These are phyloP conservation scores for Tremella yokohamensis DNA, from an alignment of 768 basidiomycete species.

Conservation along the genomic window DNA sequence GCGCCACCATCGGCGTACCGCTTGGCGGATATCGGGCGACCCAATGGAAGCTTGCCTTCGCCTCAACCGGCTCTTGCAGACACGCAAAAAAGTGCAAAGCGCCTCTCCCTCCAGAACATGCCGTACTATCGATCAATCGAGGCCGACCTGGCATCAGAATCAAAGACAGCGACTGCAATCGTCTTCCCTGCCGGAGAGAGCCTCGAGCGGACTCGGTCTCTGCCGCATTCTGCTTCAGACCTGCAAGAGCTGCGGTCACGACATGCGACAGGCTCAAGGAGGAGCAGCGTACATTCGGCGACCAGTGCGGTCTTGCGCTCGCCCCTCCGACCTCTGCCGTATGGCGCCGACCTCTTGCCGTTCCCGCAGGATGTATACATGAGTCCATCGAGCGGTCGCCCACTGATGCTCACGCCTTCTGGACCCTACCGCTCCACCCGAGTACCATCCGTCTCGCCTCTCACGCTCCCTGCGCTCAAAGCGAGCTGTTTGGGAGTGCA, in stretches of 20 bases:
- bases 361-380: neutral
- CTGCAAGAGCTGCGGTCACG: slow-evolving; percentile 26
- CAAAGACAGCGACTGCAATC: neutral
- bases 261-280: slow-evolving; percentile 20
- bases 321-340: slow-evolving; percentile 4
- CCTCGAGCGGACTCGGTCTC: slow-evolving; percentile 23
- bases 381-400: neutral
- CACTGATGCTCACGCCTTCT: neutral
- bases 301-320: neutral
- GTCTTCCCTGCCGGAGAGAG: slow-evolving; percentile 1
- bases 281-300: slow-evolving; percentile 8
- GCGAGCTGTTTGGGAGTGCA: slow-evolving; percentile 42
- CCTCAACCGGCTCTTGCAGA: neutral
- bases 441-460: slow-evolving; percentile 22
- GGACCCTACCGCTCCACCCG: neutral
- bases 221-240: slow-evolving; percentile 21
- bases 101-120: slow-evolving; percentile 40
- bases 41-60: neutral
- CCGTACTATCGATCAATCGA: slow-evolving; percentile 28
- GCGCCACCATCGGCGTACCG: neutral
- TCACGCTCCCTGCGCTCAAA: slow-evolving; percentile 39
- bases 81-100: slow-evolving; percentile 23
- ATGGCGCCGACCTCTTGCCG: neutral
- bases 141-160: neutral
- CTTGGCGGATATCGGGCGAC: neutral